Evolutionary conservation across 345 rosid genomes (phyloP).

Genomic region (Populus ilicifolia): DNA sequence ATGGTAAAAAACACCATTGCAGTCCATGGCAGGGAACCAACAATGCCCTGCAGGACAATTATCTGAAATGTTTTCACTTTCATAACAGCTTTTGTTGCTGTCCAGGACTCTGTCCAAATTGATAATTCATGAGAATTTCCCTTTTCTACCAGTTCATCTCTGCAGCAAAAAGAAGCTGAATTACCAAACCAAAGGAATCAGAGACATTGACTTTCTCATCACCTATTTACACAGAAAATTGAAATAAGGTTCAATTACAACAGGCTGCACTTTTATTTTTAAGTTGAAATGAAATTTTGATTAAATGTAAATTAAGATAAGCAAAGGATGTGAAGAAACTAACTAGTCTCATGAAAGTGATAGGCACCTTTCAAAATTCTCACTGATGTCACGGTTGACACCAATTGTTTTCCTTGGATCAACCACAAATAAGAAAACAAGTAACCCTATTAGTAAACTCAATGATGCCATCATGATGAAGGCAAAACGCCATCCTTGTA

Average conservation of each 20-base stretch:
- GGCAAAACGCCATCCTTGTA: constrained; percentile 94
- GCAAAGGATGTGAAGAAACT: not conserved
- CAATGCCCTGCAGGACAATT: constrained; percentile 81
- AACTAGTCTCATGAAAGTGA: not conserved
- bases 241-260: not conserved
- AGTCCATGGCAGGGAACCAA: constrained; percentile 92
- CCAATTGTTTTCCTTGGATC: constrained; percentile 55
- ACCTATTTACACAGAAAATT: not conserved
- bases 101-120: constrained; percentile 70
- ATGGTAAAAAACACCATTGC: constrained; percentile 94
- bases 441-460: constrained; percentile 69
- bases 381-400: constrained; percentile 5
- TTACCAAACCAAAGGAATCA: not conserved
- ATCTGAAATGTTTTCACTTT: constrained; percentile 79
- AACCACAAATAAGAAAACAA: constrained; percentile 65
- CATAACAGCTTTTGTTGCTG: constrained; percentile 65
- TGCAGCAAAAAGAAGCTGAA: constrained; percentile 27
- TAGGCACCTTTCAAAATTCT: constrained; percentile 32
- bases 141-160: constrained; percentile 51
- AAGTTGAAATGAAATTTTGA: not conserved
- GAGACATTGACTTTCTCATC: not conserved
- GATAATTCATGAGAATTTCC: constrained; percentile 35
- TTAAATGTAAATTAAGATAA: not conserved
- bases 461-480: constrained; percentile 81
- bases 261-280: not conserved